Conservation (phyloP, 805 yeast genomes). For the Torulaspora delbrueckii region DNA sequence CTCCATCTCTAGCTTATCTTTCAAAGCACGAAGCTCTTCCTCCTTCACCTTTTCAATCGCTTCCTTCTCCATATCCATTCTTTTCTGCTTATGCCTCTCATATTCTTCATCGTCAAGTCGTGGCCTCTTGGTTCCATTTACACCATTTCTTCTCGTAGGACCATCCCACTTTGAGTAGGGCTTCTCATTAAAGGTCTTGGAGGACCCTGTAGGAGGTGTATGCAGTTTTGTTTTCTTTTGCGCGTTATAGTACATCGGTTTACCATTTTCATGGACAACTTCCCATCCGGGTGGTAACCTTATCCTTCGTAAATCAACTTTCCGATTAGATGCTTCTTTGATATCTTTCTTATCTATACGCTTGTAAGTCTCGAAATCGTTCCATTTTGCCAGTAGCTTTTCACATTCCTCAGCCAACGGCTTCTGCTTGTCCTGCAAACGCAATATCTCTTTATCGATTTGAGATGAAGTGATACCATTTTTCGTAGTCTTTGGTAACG, state of each 20-base stretch:
- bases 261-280: slow-evolving; percentile 34
- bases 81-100: slow-evolving; percentile 31
- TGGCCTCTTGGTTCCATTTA: slow-evolving; percentile 13
- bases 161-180: slow-evolving; percentile 6
- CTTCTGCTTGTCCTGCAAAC: slow-evolving; percentile 28
- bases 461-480: slow-evolving; percentile 72
- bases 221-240: slow-evolving; percentile 28
- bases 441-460: slow-evolving; percentile 56
- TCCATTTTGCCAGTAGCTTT: slow-evolving; percentile 61
- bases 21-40: slow-evolving; percentile 25
- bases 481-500: slow-evolving; percentile 70
- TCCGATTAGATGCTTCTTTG: slow-evolving; percentile 25
- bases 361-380: slow-evolving; percentile 70
- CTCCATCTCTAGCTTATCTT: slow-evolving; percentile 25
- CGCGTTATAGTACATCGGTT: slow-evolving; percentile 33
- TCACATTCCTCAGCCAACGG: slow-evolving; percentile 29
- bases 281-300: slow-evolving; percentile 36
- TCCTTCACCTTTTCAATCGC: slow-evolving; percentile 22
- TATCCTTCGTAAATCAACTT: slow-evolving; percentile 30
- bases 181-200: slow-evolving; percentile 14
- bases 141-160: slow-evolving; percentile 10
- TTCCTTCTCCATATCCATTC: slow-evolving; percentile 23
- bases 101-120: slow-evolving; percentile 30
- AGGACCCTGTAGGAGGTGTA: slow-evolving; percentile 30
- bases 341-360: slow-evolving; percentile 63